Conservation (phyloP, 495 filamentous ascomycete genomes). For the Pyrenula massariospora region DNA sequence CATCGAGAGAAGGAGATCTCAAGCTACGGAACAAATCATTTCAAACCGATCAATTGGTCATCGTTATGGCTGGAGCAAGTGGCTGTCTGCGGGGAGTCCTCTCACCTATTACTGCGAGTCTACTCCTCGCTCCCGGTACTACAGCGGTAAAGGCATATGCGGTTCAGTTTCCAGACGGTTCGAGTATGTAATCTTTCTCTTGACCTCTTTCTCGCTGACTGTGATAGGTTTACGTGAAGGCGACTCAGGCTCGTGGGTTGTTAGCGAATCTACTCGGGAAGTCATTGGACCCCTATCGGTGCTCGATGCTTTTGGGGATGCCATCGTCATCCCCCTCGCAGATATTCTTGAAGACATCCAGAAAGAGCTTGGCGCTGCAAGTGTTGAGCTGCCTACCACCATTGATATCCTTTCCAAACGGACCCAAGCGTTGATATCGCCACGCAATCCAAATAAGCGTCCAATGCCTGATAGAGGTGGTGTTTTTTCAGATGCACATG, state of each 20-base stretch:
- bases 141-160: constrained; percentile 4
- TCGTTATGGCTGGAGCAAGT: background rate
- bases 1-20: background rate
- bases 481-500: background rate
- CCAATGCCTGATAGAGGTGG: background rate
- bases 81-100: constrained; percentile 5
- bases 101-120: constrained; percentile 4
- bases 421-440: background rate
- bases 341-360: constrained; percentile 12
- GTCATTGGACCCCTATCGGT: constrained; percentile 15
- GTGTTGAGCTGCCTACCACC: background rate
- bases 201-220: background rate
- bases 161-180: constrained; percentile 2
- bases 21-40: background rate
- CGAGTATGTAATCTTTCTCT: constrained; percentile 4
- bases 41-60: constrained; percentile 5
- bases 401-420: background rate
- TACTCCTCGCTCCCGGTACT: constrained; percentile 7
- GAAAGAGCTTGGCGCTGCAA: constrained; percentile 1
- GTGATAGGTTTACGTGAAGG: constrained; percentile 8
- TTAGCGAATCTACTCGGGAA: constrained; percentile 8
- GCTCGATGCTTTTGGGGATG: constrained; percentile 12
- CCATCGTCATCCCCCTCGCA: constrained; percentile 14
- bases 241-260: constrained; percentile 18
- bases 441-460: background rate